Conservation (phyloP, 129 eudicot species). For the Artemisia annua region DNA sequence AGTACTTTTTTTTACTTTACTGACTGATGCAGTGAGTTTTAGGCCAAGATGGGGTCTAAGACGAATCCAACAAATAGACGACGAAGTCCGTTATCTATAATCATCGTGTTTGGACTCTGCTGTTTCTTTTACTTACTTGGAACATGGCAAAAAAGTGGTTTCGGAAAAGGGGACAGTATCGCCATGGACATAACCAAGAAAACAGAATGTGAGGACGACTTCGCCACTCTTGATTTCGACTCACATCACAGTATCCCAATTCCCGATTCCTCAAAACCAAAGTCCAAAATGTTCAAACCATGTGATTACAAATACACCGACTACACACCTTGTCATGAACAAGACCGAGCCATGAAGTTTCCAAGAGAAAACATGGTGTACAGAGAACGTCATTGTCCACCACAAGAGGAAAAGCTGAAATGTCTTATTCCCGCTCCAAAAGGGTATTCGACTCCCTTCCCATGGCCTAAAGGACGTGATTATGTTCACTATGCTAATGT, state of each 20-base stretch:
- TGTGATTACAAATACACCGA: slow-evolving; percentile 64
- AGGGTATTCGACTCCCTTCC: slow-evolving; percentile 83
- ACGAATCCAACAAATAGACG: slow-evolving; percentile 46
- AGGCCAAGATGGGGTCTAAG: slow-evolving; percentile 68
- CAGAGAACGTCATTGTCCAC: slow-evolving; percentile 96
- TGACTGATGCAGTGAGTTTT: slow-evolving; percentile 33
- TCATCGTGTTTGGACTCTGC: slow-evolving; percentile 72
- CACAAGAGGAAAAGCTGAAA: slow-evolving; percentile 67
- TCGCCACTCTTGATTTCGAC: slow-evolving; percentile 65
- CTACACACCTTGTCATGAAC: slow-evolving; percentile 96
- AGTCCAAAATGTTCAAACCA: slow-evolving; percentile 61
- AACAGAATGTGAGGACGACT: slow-evolving; percentile 51
- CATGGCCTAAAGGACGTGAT: slow-evolving; percentile 97
- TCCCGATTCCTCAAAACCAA: slow-evolving; percentile 58
- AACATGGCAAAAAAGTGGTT: slow-evolving; percentile 93
- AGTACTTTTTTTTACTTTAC: too few relatives aligned
- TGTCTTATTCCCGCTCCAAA: slow-evolving; percentile 94
- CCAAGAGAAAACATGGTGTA: slow-evolving; percentile 91
- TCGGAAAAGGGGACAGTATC: slow-evolving; percentile 77
- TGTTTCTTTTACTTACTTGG: slow-evolving; percentile 92
- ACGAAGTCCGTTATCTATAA: slow-evolving; percentile 73
- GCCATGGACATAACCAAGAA: slow-evolving; percentile 67
- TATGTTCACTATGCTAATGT: slow-evolving; percentile 87
- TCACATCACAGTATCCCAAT: slow-evolving; percentile 62
- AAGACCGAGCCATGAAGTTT: slow-evolving; percentile 86